Conservation (phyloP, 192 early-diverging fungal species). For the Glomus cerebriforme region DNA sequence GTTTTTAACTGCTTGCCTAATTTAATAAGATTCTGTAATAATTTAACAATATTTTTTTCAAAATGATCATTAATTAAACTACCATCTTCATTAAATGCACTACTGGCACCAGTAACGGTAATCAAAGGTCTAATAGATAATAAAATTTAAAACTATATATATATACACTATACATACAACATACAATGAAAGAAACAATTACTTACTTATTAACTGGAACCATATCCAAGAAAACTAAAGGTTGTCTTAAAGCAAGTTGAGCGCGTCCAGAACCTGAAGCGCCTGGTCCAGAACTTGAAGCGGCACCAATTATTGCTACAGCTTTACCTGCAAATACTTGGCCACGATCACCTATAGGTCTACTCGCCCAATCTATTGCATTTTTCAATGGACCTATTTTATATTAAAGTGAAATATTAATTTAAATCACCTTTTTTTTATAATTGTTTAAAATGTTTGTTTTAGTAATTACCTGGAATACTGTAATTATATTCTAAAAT, state of each 20-base stretch:
- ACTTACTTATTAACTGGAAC: background rate
- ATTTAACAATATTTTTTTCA: too few species aligned
- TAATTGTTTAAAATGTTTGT: background rate
- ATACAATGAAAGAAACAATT: too few species aligned
- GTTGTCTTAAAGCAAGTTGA: background rate
- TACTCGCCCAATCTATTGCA: conserved; percentile 27
- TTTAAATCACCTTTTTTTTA: background rate
- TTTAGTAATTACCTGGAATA: conserved; percentile 11
- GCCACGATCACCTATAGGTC: background rate
- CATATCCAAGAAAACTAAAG: background rate
- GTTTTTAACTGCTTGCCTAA: too few species aligned
- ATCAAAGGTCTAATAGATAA: too few species aligned
- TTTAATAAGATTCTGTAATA: too few species aligned
- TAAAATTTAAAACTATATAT: too few species aligned
- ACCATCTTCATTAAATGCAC: too few species aligned
- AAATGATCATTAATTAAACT: too few species aligned
- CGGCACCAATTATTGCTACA: background rate
- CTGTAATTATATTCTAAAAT: conserved; percentile 22
- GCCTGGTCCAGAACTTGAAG: background rate
- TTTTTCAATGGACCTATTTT: conserved; percentile 15
- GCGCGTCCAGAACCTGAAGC: conserved; percentile 7
- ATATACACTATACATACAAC: too few species aligned
- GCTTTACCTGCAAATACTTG: conserved; percentile 3
- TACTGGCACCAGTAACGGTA: too few species aligned
- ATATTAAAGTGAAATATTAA: background rate